Percentiles rank a stretch among this genome's conserved stretches.
These are phyloP conservation scores for Claviceps citrina DNA, from an alignment of 2,329 filamentous ascomycete genomes.

Conservation along the genomic window DNA sequence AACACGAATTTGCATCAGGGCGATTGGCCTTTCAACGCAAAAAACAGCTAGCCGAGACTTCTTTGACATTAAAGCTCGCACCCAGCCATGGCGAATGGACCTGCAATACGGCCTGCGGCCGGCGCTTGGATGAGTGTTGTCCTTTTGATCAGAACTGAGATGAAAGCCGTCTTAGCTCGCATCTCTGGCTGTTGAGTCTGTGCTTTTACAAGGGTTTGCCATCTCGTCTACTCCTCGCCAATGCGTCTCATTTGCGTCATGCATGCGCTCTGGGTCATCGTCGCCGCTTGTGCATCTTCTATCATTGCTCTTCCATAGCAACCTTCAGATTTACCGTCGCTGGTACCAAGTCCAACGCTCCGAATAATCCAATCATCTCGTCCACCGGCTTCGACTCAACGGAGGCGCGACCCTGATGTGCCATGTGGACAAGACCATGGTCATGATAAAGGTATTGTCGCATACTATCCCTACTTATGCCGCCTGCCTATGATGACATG, in stretches of 20 bases:
- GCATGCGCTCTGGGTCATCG: constrained; percentile 11
- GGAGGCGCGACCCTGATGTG: too few species aligned
- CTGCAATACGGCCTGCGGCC: not conserved
- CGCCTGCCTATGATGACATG: constrained; percentile 9
- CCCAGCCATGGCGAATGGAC: not conserved
- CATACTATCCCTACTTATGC: too few species aligned
- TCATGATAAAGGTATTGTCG: constrained; percentile 1
- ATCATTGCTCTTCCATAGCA: constrained; percentile 10
- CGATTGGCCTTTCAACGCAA: too few species aligned
- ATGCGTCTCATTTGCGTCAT: constrained; percentile 7
- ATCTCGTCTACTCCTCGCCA: not conserved
- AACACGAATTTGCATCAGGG: too few species aligned
- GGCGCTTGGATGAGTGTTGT: not conserved
- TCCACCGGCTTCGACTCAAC: too few species aligned
- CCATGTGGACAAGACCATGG: too few species aligned
- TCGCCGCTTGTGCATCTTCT: constrained; percentile 9
- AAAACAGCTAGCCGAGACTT: too few species aligned
- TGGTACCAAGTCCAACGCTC: not conserved
- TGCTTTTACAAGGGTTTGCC: not conserved
- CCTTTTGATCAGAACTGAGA: not conserved
- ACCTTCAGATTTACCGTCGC: constrained; percentile 5
- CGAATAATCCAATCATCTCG: not conserved
- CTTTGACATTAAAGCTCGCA: not conserved
- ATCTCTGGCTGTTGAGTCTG: not conserved
- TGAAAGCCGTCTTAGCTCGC: not conserved